Conservation (phyloP, 1,139 yeast species). For the Nakaseomyces nivariensis region DNA sequence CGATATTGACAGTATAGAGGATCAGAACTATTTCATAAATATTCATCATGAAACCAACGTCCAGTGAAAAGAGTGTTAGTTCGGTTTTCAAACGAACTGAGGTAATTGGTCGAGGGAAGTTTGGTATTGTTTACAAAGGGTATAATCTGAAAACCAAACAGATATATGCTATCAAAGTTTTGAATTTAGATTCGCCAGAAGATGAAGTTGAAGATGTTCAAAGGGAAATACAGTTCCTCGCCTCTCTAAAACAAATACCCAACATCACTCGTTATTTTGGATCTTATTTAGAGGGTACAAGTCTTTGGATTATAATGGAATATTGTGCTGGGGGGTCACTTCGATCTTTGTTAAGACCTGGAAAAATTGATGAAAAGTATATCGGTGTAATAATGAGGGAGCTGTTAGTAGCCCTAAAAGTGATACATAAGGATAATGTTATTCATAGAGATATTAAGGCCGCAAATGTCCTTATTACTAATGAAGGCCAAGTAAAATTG, state of each 20-base stretch:
- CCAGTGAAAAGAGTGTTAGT: conserved; percentile 23
- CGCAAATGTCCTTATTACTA: conserved; percentile 82
- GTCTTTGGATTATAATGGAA: conserved; percentile 96
- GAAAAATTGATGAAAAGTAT: conserved; percentile 75
- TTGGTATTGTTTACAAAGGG: conserved; percentile 94
- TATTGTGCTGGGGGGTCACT: conserved; percentile 95
- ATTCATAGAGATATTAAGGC: conserved; percentile 95
- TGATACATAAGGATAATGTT: conserved; percentile 81
- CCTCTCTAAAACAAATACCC: conserved; percentile 74
- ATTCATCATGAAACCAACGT: neutral
- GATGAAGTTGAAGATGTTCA: conserved; percentile 95
- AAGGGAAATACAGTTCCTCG: conserved; percentile 77
- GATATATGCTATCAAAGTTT: conserved; percentile 84
- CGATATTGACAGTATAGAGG: too few relatives aligned
- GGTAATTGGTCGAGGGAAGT: conserved; percentile 90
- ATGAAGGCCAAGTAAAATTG: conserved; percentile 79
- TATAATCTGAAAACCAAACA: conserved; percentile 40
- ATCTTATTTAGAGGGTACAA: conserved; percentile 74
- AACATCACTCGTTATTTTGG: conserved; percentile 92
- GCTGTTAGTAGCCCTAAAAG: conserved; percentile 62
- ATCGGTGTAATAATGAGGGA: conserved; percentile 79
- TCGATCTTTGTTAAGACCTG: conserved; percentile 78
- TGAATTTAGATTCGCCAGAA: conserved; percentile 84
- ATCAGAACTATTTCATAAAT: too few relatives aligned
- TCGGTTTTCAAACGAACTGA: conserved; percentile 67